Percentiles rank a stretch among this genome's conserved stretches.
These are phyloP conservation scores for Orbilia javanica DNA, from an alignment of 2,329 filamentous ascomycete genomes.

Conservation along the genomic window DNA sequence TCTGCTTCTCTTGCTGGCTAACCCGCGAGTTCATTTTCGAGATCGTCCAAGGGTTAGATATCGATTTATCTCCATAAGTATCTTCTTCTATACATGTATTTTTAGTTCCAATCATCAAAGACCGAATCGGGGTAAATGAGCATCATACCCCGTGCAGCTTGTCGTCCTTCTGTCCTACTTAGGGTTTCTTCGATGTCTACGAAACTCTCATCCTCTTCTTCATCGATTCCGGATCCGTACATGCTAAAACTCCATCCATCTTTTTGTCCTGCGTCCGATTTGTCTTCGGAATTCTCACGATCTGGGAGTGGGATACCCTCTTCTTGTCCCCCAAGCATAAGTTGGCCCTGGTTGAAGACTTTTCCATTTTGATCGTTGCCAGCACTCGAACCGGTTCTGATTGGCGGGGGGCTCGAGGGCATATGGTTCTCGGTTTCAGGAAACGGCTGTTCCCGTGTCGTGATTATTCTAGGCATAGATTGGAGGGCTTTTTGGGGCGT, in stretches of 20 bases:
- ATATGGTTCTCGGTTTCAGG: background rate
- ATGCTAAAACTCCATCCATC: conserved; percentile 51
- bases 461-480: background rate
- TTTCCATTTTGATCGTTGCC: background rate
- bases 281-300: background rate
- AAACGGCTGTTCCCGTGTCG: background rate
- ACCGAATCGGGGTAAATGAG: background rate
- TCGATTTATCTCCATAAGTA: conserved; percentile 21
- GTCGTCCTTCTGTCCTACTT: background rate
- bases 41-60: conserved; percentile 56
- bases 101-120: conserved; percentile 6
- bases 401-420: conserved; percentile 32
- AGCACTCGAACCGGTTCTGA: conserved; percentile 33
- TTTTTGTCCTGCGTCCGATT: background rate
- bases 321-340: background rate
- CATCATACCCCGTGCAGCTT: conserved; percentile 18
- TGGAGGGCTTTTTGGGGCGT: background rate
- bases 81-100: conserved; percentile 15
- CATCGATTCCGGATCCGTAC: conserved; percentile 44
- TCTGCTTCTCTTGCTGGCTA: background rate
- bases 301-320: background rate
- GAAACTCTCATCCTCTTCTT: conserved; percentile 39
- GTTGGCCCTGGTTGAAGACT: background rate
- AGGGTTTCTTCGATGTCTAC: conserved; percentile 43
- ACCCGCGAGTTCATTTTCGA: conserved; percentile 48